phyloP scores from a whole-genome alignment of 352 stramenopile species.

The Phytophthora nicotianae region DNA sequence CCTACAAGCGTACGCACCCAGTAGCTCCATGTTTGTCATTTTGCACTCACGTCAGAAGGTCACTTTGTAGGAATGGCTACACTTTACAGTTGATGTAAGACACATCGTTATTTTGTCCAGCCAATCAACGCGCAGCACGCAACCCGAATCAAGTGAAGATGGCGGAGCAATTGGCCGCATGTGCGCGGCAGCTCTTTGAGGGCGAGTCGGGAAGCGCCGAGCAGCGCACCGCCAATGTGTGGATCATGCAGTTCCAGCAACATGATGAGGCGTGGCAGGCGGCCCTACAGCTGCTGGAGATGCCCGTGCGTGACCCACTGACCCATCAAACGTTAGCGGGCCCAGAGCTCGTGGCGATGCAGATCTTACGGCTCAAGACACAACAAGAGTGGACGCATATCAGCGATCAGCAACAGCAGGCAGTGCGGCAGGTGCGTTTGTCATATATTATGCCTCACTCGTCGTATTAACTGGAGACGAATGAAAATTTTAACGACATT shows the following conservation, averaged over 20 bases:
- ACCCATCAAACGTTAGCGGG: slow-evolving; percentile 29
- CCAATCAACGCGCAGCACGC: slow-evolving; percentile 9
- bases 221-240: slow-evolving; percentile 65
- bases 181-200: slow-evolving; percentile 70
- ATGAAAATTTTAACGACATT: slow-evolving; percentile 6
- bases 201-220: slow-evolving; percentile 54
- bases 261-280: slow-evolving; percentile 61
- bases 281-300: slow-evolving; percentile 59
- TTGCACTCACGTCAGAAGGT: slow-evolving; percentile 3
- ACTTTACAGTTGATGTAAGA: neutral
- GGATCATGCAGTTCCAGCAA: slow-evolving; percentile 73
- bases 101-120: neutral
- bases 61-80: slow-evolving; percentile 2
- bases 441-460: slow-evolving; percentile 8
- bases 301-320: slow-evolving; percentile 23
- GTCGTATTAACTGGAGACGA: neutral
- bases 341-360: slow-evolving; percentile 66
- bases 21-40: slow-evolving; percentile 42
- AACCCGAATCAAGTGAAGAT: slow-evolving; percentile 28
- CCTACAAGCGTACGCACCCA: slow-evolving; percentile 31
- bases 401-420: slow-evolving; percentile 36
- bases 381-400: slow-evolving; percentile 53
- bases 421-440: slow-evolving; percentile 50
- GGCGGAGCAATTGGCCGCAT: slow-evolving; percentile 59
- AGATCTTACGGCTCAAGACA: slow-evolving; percentile 75